Percentiles rank a stretch among this genome's conserved stretches.
Evolutionary conservation across 192 early-diverging fungal species (phyloP).

Genomic region (Umbelopsis ramanniana): DNA sequence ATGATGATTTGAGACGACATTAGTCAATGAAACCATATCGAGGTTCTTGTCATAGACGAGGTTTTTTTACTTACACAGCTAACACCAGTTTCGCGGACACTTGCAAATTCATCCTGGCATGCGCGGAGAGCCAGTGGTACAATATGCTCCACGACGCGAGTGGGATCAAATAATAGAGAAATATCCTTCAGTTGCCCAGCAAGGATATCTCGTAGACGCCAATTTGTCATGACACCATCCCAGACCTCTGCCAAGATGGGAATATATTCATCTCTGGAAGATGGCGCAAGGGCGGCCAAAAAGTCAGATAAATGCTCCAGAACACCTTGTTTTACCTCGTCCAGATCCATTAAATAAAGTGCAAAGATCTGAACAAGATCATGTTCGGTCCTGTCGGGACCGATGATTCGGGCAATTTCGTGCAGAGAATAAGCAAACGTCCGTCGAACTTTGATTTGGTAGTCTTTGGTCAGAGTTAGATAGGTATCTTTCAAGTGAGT

Average conservation of each 20-base stretch:
- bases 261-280: slow-evolving; percentile 66
- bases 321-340: slow-evolving; percentile 74
- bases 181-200: slow-evolving; percentile 67
- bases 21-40: not conserved
- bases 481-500: slow-evolving; percentile 54
- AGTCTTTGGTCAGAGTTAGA: slow-evolving; percentile 48
- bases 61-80: slow-evolving; percentile 44
- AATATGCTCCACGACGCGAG: slow-evolving; percentile 63
- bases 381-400: slow-evolving; percentile 55
- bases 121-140: slow-evolving; percentile 68
- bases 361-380: slow-evolving; percentile 60
- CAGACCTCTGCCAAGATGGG: slow-evolving; percentile 70
- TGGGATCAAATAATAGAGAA: slow-evolving; percentile 62
- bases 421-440: slow-evolving; percentile 66
- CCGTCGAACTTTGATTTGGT: slow-evolving; percentile 55
- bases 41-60: slow-evolving; percentile 27
- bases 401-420: slow-evolving; percentile 60
- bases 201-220: slow-evolving; percentile 75
- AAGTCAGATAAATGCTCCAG: slow-evolving; percentile 70
- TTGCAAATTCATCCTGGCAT: slow-evolving; percentile 56
- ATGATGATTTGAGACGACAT: not conserved
- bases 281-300: slow-evolving; percentile 61
- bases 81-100: slow-evolving; percentile 58
- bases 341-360: slow-evolving; percentile 53
- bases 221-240: slow-evolving; percentile 68